Evolutionary conservation across 1,139 yeast species (phyloP).

Genomic region (Pichia sp.): DNA sequence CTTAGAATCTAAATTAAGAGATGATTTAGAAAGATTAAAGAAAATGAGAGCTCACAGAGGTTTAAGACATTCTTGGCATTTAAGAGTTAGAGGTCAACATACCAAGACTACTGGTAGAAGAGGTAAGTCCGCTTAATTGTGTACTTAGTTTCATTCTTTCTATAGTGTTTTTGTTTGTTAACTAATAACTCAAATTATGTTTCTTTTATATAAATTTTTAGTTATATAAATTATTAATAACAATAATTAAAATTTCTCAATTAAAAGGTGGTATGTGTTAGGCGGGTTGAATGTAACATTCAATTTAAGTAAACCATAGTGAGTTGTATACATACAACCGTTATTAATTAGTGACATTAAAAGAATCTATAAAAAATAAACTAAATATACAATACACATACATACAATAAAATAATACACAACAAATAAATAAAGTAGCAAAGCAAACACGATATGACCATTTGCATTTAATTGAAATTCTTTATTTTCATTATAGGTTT

Average conservation of each 20-base stretch:
- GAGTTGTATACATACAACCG: no score
- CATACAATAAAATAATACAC: background rate
- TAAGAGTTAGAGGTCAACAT: conserved; percentile 97
- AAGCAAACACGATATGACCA: no score
- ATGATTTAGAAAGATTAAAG: conserved; percentile 99
- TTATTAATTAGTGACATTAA: background rate
- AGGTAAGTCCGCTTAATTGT: conserved; percentile 40
- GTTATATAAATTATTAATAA: background rate
- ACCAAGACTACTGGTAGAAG: conserved; percentile 99
- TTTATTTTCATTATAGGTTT: conserved; percentile 25
- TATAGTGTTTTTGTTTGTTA: background rate
- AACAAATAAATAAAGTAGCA: background rate
- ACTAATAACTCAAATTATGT: background rate
- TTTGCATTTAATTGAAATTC: background rate
- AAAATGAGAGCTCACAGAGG: conserved; percentile 99
- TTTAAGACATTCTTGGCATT: conserved; percentile 99
- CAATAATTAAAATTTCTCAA: background rate
- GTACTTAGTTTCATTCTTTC: background rate
- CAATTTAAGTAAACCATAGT: no score
- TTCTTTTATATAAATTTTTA: background rate
- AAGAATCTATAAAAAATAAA: background rate
- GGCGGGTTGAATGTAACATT: no score
- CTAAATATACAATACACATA: background rate
- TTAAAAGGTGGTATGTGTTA: no score
- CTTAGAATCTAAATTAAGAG: conserved; percentile 99